These are phyloP conservation scores for Paraphoma chrysanthemicola DNA, from an alignment of 2,329 filamentous ascomycete genomes.

Conservation along the genomic window DNA sequence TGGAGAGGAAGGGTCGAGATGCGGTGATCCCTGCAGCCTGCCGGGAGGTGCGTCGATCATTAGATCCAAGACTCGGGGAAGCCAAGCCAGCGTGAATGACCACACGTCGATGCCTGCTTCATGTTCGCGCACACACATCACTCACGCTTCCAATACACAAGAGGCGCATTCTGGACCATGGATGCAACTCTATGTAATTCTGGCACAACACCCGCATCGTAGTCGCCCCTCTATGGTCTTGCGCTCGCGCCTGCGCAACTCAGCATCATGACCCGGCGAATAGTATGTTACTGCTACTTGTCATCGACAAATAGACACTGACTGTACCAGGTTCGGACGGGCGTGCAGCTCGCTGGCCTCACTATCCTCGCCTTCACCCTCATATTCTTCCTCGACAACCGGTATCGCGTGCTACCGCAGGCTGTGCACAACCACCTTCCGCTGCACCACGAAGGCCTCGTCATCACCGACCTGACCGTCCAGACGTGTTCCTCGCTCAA, in stretches of 20 bases:
- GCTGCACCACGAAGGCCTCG: conserved; percentile 77
- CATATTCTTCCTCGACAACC: conserved; percentile 84
- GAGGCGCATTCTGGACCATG: conserved; percentile 15
- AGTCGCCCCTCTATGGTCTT: conserved; percentile 15
- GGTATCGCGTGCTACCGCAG: conserved; percentile 84
- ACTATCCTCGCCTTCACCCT: conserved; percentile 69
- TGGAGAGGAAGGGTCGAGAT: background rate
- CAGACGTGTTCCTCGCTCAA: conserved; percentile 78
- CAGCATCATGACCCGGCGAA: conserved; percentile 48
- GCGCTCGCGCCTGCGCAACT: conserved; percentile 15
- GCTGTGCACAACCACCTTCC: conserved; percentile 88
- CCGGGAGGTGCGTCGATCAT: conserved; percentile 18
- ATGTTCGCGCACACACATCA: conserved; percentile 7
- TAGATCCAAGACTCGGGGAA: conserved; percentile 13
- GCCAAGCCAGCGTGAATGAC: conserved; percentile 23
- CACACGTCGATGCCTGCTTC: conserved; percentile 9
- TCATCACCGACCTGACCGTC: conserved; percentile 86
- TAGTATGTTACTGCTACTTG: conserved; percentile 33
- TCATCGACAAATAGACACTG: conserved; percentile 8
- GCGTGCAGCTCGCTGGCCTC: conserved; percentile 75
- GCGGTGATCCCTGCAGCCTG: conserved; percentile 9
- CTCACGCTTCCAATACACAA: background rate
- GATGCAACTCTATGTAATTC: conserved; percentile 8
- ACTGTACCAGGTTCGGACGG: conserved; percentile 60
- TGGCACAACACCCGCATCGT: conserved; percentile 8